These are phyloP conservation scores for Termitomyces sp. DNA, from an alignment of 768 basidiomycete species.

Conservation along the genomic window DNA sequence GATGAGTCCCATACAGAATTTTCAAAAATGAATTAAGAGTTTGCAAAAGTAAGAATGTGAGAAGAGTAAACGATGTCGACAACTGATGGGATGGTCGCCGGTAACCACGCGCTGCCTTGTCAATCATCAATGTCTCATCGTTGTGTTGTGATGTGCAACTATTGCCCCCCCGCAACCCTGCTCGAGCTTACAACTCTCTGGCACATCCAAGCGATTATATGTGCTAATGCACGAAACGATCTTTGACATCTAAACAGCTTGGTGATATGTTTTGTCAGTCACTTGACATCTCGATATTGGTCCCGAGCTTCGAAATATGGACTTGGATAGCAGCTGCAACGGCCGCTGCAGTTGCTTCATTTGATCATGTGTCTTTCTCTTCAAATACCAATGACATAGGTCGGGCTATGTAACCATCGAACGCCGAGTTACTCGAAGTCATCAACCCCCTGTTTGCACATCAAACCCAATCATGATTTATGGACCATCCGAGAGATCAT, in stretches of 20 bases:
- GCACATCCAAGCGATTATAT: not conserved
- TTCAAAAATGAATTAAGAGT: not conserved
- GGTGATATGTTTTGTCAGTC: not conserved
- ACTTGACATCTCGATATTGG: not conserved
- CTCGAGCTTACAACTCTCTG: not conserved
- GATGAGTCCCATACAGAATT: constrained; percentile 48
- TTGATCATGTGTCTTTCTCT: not conserved
- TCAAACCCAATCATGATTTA: not conserved
- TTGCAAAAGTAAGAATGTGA: not conserved
- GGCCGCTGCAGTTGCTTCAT: not conserved
- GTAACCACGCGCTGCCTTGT: no score
- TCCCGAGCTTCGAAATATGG: no score
- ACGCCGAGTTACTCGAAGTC: not conserved
- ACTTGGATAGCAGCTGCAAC: not conserved
- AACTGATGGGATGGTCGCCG: not conserved
- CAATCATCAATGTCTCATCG: not conserved
- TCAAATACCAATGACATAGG: not conserved
- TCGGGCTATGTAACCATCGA: not conserved
- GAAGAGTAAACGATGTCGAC: not conserved
- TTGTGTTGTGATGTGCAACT: not conserved
- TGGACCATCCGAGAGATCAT: not conserved
- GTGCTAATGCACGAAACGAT: not conserved
- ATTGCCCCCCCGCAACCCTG: not conserved
- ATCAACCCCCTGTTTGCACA: not conserved
- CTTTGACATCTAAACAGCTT: not conserved